Conservation (phyloP, 352 stramenopile species). For the Blastocystis hominis region DNA sequence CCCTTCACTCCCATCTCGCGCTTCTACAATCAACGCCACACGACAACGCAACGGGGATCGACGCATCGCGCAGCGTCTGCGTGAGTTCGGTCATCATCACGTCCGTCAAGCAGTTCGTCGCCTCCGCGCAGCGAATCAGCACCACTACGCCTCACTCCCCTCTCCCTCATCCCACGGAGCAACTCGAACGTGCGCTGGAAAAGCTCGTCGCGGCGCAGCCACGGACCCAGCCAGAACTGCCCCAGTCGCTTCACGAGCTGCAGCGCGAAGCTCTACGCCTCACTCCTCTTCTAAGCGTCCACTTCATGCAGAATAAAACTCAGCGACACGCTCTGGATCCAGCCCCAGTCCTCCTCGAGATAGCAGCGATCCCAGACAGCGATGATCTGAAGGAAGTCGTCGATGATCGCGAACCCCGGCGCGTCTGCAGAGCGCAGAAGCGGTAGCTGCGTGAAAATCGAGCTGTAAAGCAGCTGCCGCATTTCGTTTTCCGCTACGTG, state of each 20-base stretch:
- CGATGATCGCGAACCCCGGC: background rate
- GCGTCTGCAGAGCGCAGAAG: background rate
- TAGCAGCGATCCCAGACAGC: background rate
- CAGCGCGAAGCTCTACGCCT: background rate
- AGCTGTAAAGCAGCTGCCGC: background rate
- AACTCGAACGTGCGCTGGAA: background rate
- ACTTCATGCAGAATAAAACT: background rate
- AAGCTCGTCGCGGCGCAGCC: background rate
- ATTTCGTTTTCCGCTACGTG: background rate
- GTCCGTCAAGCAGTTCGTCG: background rate
- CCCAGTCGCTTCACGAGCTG: background rate
- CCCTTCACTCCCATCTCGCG: background rate
- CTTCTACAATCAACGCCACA: background rate
- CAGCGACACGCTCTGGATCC: background rate
- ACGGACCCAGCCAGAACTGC: background rate
- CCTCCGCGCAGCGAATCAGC: background rate
- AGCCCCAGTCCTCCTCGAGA: background rate
- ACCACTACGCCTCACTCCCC: background rate
- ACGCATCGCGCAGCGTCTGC: background rate
- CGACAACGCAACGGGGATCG: background rate
- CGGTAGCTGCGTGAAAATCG: background rate
- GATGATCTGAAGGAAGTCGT: background rate
- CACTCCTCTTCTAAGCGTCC: background rate
- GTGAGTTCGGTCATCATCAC: background rate
- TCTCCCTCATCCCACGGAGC: background rate